Evolutionary conservation across 345 rosid genomes (phyloP).

Genomic region (Fremontodendron californicum): DNA sequence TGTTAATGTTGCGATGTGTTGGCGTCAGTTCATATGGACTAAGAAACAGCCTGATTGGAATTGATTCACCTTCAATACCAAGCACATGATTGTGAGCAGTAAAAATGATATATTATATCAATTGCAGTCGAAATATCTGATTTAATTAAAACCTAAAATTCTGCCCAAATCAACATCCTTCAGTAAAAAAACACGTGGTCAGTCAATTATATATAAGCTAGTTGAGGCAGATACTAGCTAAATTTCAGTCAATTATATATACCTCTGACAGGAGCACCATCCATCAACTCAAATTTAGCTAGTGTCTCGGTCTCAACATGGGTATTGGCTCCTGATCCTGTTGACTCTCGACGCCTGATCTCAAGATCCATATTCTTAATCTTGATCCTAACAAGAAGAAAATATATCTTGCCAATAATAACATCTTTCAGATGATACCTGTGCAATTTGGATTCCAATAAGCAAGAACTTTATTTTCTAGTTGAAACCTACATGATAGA

Average conservation of each 20-base stretch:
- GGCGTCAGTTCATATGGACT: slow-evolving; percentile 94
- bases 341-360: slow-evolving; percentile 94
- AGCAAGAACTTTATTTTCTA: slow-evolving; percentile 2
- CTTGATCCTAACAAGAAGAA: slow-evolving; percentile 95
- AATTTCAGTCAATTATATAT: too few relatives aligned
- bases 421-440: slow-evolving; percentile 98
- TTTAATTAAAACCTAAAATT: neutral
- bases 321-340: slow-evolving; percentile 91
- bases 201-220: slow-evolving; percentile 8
- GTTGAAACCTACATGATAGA: slow-evolving; percentile 12
- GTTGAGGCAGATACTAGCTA: too few relatives aligned
- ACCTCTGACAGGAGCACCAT: slow-evolving; percentile 99
- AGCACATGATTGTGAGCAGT: slow-evolving; percentile 2
- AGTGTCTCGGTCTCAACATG: slow-evolving; percentile 98
- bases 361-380: slow-evolving; percentile 98
- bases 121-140: neutral
- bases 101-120: neutral
- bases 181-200: neutral
- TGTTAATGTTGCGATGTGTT: slow-evolving; percentile 86
- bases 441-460: slow-evolving; percentile 18
- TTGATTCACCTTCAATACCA: slow-evolving; percentile 74
- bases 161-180: neutral
- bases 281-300: slow-evolving; percentile 97
- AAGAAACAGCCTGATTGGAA: slow-evolving; percentile 88
- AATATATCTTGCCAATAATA: slow-evolving; percentile 93